phyloP scores from a whole-genome alignment of 2,329 filamentous ascomycete genomes.

The Penicillium crustosum region DNA sequence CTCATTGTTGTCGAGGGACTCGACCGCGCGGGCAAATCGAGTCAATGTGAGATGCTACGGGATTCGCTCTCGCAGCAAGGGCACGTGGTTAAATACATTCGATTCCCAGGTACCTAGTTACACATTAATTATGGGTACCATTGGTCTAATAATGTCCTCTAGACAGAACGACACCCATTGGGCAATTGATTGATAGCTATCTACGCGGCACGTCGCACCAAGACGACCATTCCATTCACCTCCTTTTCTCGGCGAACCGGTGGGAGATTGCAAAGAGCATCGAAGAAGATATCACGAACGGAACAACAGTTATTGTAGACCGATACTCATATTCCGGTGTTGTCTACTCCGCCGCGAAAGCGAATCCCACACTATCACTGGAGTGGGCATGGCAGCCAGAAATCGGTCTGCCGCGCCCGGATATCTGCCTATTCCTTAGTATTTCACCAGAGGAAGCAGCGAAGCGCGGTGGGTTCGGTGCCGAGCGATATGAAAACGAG shows the following conservation, averaged over 20 bases:
- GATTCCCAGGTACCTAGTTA: conserved; percentile 61
- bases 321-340: conserved; percentile 94
- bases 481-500: conserved; percentile 82
- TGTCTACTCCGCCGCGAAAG: conserved; percentile 88
- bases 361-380: conserved; percentile 66
- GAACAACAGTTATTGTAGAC: conserved; percentile 79
- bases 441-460: conserved; percentile 71
- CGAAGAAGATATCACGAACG: conserved; percentile 55
- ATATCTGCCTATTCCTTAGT: conserved; percentile 84
- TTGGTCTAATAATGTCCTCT: conserved; percentile 14
- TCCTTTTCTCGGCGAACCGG: conserved; percentile 86
- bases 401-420: conserved; percentile 80
- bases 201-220: conserved; percentile 69
- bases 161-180: conserved; percentile 83
- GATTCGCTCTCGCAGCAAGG: conserved; percentile 53
- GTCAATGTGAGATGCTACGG: conserved; percentile 72
- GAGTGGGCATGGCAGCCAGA: conserved; percentile 84
- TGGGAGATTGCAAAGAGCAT: conserved; percentile 66
- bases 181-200: conserved; percentile 82
- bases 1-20: conserved; percentile 85
- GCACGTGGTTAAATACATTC: conserved; percentile 56
- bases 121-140: neutral
- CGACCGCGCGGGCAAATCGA: conserved; percentile 88
- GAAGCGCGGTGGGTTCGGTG: conserved; percentile 79
- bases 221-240: conserved; percentile 85